Percentiles rank a stretch among this genome's conserved stretches.
Evolutionary conservation across 305 asterid species (phyloP).

Genomic region (Lippia alba): DNA sequence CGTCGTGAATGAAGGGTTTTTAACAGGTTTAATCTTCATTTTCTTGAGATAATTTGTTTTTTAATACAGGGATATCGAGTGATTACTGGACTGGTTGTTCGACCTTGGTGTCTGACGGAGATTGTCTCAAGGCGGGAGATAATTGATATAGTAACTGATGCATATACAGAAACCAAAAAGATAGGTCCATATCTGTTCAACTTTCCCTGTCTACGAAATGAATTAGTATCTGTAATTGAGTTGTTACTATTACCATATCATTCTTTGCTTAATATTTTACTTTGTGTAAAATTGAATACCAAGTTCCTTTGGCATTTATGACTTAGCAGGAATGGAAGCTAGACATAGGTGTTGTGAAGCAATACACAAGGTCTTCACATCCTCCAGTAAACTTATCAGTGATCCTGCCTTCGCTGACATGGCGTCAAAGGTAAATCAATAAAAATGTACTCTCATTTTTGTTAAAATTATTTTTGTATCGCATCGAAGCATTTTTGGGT

Average conservation of each 20-base stretch:
- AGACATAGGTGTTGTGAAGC: conserved; percentile 86
- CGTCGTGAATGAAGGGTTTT: conserved; percentile 12
- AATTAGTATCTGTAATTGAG: not conserved
- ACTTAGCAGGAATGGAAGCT: conserved; percentile 87
- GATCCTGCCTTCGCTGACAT: conserved; percentile 60
- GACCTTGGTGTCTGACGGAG: conserved; percentile 90
- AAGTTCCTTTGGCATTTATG: conserved; percentile 22
- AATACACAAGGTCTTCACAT: conserved; percentile 55
- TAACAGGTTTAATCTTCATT: conserved; percentile 11
- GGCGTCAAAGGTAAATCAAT: conserved; percentile 61
- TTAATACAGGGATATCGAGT: conserved; percentile 75
- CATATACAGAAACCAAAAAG: conserved; percentile 70
- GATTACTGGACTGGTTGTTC: conserved; percentile 77
- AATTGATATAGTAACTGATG: conserved; percentile 60
- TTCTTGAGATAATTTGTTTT: conserved; percentile 5
- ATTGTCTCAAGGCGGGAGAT: conserved; percentile 72
- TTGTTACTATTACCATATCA: not conserved
- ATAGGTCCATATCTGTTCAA: conserved; percentile 56
- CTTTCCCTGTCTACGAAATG: conserved; percentile 13
- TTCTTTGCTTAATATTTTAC: conserved; percentile 1
- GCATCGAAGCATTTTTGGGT: too few relatives aligned
- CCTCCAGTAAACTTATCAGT: conserved; percentile 57
- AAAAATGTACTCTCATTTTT: too few relatives aligned
- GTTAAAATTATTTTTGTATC: too few relatives aligned
- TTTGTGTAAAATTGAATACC: not conserved